Evolutionary conservation across 78 protist species (phyloP).

Genomic region (Speleostelium caveatum): DNA sequence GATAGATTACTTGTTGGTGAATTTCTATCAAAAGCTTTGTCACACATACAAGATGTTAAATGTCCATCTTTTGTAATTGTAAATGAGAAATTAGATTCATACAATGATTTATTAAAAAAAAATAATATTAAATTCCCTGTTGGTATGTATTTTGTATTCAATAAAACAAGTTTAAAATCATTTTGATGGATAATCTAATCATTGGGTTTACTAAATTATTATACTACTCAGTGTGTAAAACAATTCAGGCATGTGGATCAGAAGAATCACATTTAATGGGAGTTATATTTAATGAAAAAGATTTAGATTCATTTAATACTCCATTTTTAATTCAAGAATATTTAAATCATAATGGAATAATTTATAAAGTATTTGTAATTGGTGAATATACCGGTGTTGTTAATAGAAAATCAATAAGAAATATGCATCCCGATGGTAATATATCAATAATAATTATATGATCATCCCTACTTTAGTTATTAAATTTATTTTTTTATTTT

Average conservation of each 20-base stretch:
- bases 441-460: no score
- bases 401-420: conserved; percentile 72
- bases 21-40: conserved; percentile 12
- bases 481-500: background rate
- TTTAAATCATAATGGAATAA: conserved; percentile 65
- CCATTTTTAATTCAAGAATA: conserved; percentile 74
- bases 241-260: conserved; percentile 77
- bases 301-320: conserved; percentile 10
- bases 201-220: no score
- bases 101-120: background rate
- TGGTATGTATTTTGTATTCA: background rate
- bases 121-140: conserved; percentile 34
- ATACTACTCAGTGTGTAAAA: conserved; percentile 59
- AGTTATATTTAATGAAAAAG: conserved; percentile 40
- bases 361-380: conserved; percentile 74
- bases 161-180: no score
- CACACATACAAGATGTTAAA: conserved; percentile 4
- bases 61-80: conserved; percentile 30
- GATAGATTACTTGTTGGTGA: conserved; percentile 58
- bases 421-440: conserved; percentile 23
- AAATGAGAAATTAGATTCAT: background rate
- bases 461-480: background rate
- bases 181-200: no score
- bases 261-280: conserved; percentile 74
- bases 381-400: conserved; percentile 64